A percentile compares a stretch with the other conserved stretches of the same genome.
Evolutionary conservation across 345 rosid species (phyloP).

Genomic region (Turnera subulata): DNA sequence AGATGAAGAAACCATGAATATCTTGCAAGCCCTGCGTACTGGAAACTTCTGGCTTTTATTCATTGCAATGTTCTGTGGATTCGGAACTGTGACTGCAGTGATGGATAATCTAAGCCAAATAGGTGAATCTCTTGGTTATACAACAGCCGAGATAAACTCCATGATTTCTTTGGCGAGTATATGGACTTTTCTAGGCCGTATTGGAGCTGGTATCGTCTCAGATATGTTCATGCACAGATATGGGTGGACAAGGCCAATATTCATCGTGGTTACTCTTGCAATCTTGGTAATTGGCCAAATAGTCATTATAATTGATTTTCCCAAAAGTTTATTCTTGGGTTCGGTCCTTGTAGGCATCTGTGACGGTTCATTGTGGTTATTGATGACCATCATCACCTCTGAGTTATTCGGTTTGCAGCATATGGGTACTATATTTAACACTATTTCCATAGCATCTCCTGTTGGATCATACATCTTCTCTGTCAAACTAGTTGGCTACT

Average conservation of each 20-base stretch:
- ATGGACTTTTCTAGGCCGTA: slow-evolving; percentile 49
- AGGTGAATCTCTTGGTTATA: neutral
- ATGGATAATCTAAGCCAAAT: slow-evolving; percentile 25
- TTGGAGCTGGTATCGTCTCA: slow-evolving; percentile 40
- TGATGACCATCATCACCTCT: slow-evolving; percentile 44
- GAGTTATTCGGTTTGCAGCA: slow-evolving; percentile 47
- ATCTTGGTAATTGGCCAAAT: slow-evolving; percentile 37
- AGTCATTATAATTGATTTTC: slow-evolving; percentile 42
- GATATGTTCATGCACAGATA: slow-evolving; percentile 33
- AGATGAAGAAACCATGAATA: slow-evolving; percentile 37
- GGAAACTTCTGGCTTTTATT: slow-evolving; percentile 45
- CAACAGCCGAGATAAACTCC: neutral
- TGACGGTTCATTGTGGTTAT: slow-evolving; percentile 53
- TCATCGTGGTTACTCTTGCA: slow-evolving; percentile 46
- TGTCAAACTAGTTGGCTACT: slow-evolving; percentile 40
- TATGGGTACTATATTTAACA: slow-evolving; percentile 51
- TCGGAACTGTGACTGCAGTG: slow-evolving; percentile 53
- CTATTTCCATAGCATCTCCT: slow-evolving; percentile 43
- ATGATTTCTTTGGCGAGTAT: slow-evolving; percentile 33
- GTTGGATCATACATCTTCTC: slow-evolving; percentile 55
- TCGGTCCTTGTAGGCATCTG: slow-evolving; percentile 44
- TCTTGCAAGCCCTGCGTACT: slow-evolving; percentile 32
- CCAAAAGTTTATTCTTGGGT: slow-evolving; percentile 38
- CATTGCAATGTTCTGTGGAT: slow-evolving; percentile 48
- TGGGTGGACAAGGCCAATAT: slow-evolving; percentile 48